Conservation (phyloP, 2,329 filamentous ascomycete genomes). For the Bertia moriformis region DNA sequence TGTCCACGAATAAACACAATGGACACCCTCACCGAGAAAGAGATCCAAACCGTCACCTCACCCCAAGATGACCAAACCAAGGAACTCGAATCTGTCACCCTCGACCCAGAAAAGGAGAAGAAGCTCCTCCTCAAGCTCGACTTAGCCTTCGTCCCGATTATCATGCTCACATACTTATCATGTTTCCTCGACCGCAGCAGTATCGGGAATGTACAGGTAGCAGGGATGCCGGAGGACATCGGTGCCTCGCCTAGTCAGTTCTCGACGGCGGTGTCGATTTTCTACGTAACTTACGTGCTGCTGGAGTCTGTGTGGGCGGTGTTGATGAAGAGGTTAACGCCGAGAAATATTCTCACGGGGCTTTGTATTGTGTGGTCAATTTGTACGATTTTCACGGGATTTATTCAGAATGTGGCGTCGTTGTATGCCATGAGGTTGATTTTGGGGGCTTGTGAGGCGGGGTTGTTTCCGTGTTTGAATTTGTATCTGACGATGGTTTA, state of each 20-base stretch:
- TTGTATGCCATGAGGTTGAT: slow-evolving; percentile 29
- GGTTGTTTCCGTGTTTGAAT: slow-evolving; percentile 31
- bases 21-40: no score
- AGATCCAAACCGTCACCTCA: no score
- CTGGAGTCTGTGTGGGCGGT: slow-evolving; percentile 31
- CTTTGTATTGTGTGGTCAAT: slow-evolving; percentile 26
- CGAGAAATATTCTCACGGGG: slow-evolving; percentile 20
- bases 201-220: slow-evolving; percentile 32
- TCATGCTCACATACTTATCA: slow-evolving; percentile 38
- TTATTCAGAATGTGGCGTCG: slow-evolving; percentile 22
- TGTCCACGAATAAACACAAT: no score
- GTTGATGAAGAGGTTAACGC: slow-evolving; percentile 28
- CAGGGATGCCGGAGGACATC: slow-evolving; percentile 28
- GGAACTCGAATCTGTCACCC: slow-evolving; percentile 1
- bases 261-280: slow-evolving; percentile 31
- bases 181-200: slow-evolving; percentile 39
- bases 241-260: slow-evolving; percentile 21
- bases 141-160: slow-evolving; percentile 20
- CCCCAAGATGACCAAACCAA: no score
- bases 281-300: slow-evolving; percentile 33
- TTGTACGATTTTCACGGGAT: slow-evolving; percentile 30
- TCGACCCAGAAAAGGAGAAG: slow-evolving; percentile 13
- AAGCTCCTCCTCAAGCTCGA: slow-evolving; percentile 17
- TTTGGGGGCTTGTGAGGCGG: slow-evolving; percentile 30
- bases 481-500: slow-evolving; percentile 39